Base-by-base conservation (phyloP, 257 asterid genomes). In the Solanum peruvianum region DNA sequence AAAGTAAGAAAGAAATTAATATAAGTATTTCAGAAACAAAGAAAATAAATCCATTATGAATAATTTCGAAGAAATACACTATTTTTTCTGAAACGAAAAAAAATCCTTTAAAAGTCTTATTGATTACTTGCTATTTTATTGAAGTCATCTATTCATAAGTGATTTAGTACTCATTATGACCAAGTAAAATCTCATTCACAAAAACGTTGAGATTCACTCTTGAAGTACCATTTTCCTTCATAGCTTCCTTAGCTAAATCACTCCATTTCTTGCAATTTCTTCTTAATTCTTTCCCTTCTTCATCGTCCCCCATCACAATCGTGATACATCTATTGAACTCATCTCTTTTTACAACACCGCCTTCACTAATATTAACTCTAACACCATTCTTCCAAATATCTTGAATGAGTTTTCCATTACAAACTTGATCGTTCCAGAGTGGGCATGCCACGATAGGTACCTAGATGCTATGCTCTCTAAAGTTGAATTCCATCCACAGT, bases 401-500 rank as follows among this genome's bases (percentile, higher is more conserved):
- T 85, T 92, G 90, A 75, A 92, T 70, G 15, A 92, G 82, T 52
- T 92, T 93, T 2, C 93, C 95, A 13, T 91, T 93, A 70, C 92
- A 91, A 0, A 44, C 12, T 72, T 93, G 95, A 78, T 93, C 95
- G 1, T 83, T 77, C 95, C 92, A 93, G 7, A 75, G 90, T 1
- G 96, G 93, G 49, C 92, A 35, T 31, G 86, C 86, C 81, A 93
- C 91, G 0, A 89, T 18, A 0, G 95, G 95, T 39, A 91, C 91
- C 94, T 94, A 7, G 56, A 86, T 4, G 62, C 91, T 15, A 91
- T 35, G 31, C 95, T 86, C 64, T 93, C 96, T 0, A 91, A 49
- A 2, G 91, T 23, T 45, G 94, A 93, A 83, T 93, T 92, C 94
- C 96, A 92, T 78, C 94, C 93, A 83, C 86, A 89, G 23, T 90